Evolutionary conservation across 495 filamentous ascomycete genomes (phyloP), one percentile per base, ranked within the genome.

Genomic region (Ramalina peruviana): DNA sequence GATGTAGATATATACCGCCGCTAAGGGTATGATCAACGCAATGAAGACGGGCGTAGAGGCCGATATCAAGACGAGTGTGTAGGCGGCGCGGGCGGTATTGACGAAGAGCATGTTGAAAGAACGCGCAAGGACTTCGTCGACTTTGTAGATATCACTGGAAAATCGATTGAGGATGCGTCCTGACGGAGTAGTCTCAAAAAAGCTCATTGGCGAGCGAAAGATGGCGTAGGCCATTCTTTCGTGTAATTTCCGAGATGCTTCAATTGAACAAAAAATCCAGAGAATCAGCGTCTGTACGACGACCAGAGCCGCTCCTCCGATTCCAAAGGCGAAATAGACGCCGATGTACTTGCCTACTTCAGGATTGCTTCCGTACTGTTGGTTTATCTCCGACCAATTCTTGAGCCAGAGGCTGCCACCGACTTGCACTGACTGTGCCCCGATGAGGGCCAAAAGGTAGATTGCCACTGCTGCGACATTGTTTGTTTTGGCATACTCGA

Each of bases 181-280:
- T 49, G 89, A 87, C n/a, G 92, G 92, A 3, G 92, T 99, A 11
- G 90, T 95, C 64, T 99, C 93, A 57, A 99, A 99, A 67, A 99
- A 99, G 57, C 78, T 88, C 93, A 99, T 99, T 21, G 93, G 93
- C 15, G 88, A 92, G 60, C 92, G 80, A 72, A 99, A 99, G 58
- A 97, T 97, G 6, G 93, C 87, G 57, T 84, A 88, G 40, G 93
- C 93, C 93, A 99, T 99, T 51, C 86, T 79, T 67, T 99, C 90
- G 63, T 99, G 93, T 25, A 99, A 75, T 66, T 97, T 97, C 17
- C 89, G 78, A 37, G 88, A 94, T 44, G 93, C 93, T 75, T 97
- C 89, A 53, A 99, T 96, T 3, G 93, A 95, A 67, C 93, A 99
- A 69, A 96, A 96, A 54, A 99, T 95, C 90, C 90, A 97, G 17